A percentile compares a stretch with the other conserved stretches of the same genome.
Evolutionary conservation across 805 yeast genomes (phyloP).

Genomic region (Suhomyces sp.): DNA sequence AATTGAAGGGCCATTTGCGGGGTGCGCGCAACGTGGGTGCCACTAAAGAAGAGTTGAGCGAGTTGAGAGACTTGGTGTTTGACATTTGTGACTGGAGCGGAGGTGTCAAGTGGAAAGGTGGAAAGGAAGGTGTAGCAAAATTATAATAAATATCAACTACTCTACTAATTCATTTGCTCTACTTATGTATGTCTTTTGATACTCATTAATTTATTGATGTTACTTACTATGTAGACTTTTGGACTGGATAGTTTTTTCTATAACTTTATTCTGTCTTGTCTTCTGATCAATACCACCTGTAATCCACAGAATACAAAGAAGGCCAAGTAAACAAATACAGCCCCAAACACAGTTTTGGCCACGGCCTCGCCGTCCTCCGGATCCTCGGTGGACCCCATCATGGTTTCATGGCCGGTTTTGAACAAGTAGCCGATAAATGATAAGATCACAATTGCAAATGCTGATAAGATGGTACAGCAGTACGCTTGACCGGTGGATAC

Average conservation of each 20-base stretch:
- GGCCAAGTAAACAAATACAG: slow-evolving; percentile 75
- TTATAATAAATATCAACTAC: slow-evolving; percentile 29
- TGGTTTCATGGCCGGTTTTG: slow-evolving; percentile 76
- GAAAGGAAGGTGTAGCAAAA: slow-evolving; percentile 57
- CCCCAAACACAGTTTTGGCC: slow-evolving; percentile 85
- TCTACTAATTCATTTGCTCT: no score
- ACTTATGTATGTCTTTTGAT: no score
- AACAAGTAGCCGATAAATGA: slow-evolving; percentile 83
- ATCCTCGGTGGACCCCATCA: slow-evolving; percentile 88
- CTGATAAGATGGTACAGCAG: slow-evolving; percentile 90
- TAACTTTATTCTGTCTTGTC: slow-evolving; percentile 61
- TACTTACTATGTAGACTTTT: no score
- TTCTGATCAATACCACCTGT: slow-evolving; percentile 64
- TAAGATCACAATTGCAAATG: slow-evolving; percentile 86
- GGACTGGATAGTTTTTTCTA: background rate
- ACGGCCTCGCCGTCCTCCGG: slow-evolving; percentile 94
- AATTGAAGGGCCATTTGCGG: slow-evolving; percentile 81
- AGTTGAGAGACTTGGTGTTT: slow-evolving; percentile 59
- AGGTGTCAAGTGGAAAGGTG: slow-evolving; percentile 41
- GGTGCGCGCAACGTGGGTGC: slow-evolving; percentile 86
- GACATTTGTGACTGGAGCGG: slow-evolving; percentile 75
- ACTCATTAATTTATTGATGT: no score
- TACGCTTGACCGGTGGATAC: slow-evolving; percentile 77
- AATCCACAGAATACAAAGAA: slow-evolving; percentile 90
- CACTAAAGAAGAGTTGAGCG: slow-evolving; percentile 56